Conservation (phyloP, 2,329 filamentous ascomycete genomes). For the Colletotrichum karsti region DNA sequence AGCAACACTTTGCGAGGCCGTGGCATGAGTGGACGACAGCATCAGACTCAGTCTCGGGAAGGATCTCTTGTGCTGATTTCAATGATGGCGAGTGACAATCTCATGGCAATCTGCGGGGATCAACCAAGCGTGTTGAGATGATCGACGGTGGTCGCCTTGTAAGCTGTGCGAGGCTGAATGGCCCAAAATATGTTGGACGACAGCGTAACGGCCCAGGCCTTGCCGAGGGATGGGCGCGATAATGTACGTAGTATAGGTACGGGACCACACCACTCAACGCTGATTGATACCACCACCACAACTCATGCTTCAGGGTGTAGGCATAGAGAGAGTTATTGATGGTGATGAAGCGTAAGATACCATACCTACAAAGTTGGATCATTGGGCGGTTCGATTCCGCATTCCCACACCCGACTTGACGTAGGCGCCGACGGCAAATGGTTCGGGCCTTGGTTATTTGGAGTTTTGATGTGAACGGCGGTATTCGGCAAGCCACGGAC, state of each 20-base stretch:
- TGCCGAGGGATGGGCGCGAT: not conserved
- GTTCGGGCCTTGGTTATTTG: not conserved
- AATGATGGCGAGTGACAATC: not conserved
- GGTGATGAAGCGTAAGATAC: not conserved
- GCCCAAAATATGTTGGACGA: conserved; percentile 14
- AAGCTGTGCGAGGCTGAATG: conserved; percentile 28
- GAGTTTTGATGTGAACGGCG: not conserved
- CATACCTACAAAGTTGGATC: no score
- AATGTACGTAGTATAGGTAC: not conserved
- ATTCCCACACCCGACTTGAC: not conserved
- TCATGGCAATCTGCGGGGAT: conserved; percentile 20
- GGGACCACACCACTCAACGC: conserved; percentile 4
- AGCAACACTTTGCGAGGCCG: not conserved
- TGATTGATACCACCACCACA: not conserved
- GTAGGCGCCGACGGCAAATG: not conserved
- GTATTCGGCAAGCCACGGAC: conserved; percentile 1
- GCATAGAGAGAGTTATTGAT: not conserved
- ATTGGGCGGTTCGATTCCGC: not conserved
- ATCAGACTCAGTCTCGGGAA: conserved; percentile 10
- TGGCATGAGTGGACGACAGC: conserved; percentile 4
- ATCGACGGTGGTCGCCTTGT: conserved; percentile 20
- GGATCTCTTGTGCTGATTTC: conserved; percentile 9
- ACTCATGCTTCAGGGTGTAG: conserved; percentile 10
- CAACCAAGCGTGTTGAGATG: conserved; percentile 22
- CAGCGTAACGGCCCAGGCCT: not conserved